Evolutionary conservation across 202 grass and related monocot genomes (phyloP).

Genomic region (Eragrostis tef): DNA sequence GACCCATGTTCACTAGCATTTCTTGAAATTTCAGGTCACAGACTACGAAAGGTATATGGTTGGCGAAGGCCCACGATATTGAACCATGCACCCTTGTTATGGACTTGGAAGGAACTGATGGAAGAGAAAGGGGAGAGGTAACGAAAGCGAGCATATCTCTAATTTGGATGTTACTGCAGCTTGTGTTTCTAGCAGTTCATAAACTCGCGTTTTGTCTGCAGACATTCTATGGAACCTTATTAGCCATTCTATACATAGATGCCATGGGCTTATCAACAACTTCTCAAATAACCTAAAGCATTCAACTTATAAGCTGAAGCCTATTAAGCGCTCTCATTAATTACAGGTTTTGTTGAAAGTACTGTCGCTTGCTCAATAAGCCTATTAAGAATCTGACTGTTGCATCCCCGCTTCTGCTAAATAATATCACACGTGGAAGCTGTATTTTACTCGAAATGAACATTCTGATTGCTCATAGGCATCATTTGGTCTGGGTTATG

Average conservation of each 20-base stretch:
- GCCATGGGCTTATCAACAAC: neutral
- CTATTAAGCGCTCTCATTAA: slow-evolving; percentile 1
- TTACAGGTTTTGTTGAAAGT: slow-evolving; percentile 15
- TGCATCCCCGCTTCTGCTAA: slow-evolving; percentile 20
- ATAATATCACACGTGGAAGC: slow-evolving; percentile 14
- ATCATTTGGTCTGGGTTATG: neutral
- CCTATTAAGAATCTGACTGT: neutral
- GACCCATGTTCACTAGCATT: slow-evolving; percentile 35
- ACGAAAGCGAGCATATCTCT: slow-evolving; percentile 4
- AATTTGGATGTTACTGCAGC: slow-evolving; percentile 15
- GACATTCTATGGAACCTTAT: neutral
- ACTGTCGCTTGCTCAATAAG: slow-evolving; percentile 22
- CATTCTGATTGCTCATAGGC: slow-evolving; percentile 15
- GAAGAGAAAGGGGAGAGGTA: slow-evolving; percentile 97
- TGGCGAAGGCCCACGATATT: slow-evolving; percentile 72
- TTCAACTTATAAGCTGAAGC: slow-evolving; percentile 14
- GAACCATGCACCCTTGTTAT: slow-evolving; percentile 93
- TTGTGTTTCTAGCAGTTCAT: neutral
- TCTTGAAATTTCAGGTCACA: slow-evolving; percentile 69
- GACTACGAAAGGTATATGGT: slow-evolving; percentile 97
- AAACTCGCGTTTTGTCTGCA: neutral
- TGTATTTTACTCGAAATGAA: slow-evolving; percentile 22
- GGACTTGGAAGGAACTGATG: slow-evolving; percentile 99
- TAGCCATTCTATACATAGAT: neutral
- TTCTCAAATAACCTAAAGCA: neutral